A percentile compares a stretch with the other conserved stretches of the same genome.
Evolutionary conservation across 2,329 filamentous ascomycete genomes (phyloP).

Genomic region (Ophiostoma perfectum): DNA sequence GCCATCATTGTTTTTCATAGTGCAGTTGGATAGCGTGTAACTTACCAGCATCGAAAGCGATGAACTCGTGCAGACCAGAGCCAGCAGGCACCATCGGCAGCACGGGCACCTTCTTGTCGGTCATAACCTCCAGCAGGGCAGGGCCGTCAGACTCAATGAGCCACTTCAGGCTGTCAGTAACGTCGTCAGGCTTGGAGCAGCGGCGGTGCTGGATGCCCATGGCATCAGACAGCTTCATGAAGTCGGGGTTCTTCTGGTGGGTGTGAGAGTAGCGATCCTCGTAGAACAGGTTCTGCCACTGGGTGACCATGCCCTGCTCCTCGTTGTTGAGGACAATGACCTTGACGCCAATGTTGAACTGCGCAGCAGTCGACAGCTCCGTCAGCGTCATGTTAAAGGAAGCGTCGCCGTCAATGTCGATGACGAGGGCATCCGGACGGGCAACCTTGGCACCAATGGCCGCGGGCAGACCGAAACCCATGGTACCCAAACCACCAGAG

Average conservation of each 20-base stretch:
- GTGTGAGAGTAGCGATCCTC: slow-evolving; percentile 89
- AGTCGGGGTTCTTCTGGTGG: slow-evolving; percentile 92
- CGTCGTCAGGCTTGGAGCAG: slow-evolving; percentile 67
- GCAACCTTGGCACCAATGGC: slow-evolving; percentile 92
- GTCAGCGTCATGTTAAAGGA: slow-evolving; percentile 99
- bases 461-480: slow-evolving; percentile 91
- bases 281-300: slow-evolving; percentile 98
- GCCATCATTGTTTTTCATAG: too few species aligned
- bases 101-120: slow-evolving; percentile 90
- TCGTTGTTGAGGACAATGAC: slow-evolving; percentile 94
- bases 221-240: slow-evolving; percentile 84
- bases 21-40: slow-evolving; percentile 20
- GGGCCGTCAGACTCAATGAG: slow-evolving; percentile 86
- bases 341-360: slow-evolving; percentile 97
- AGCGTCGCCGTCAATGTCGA: slow-evolving; percentile 97
- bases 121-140: slow-evolving; percentile 84
- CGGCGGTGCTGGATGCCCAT: slow-evolving; percentile 79
- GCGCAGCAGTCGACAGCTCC: slow-evolving; percentile 83
- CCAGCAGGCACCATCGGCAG: slow-evolving; percentile 94
- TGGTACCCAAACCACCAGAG: slow-evolving; percentile 89
- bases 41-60: slow-evolving; percentile 77
- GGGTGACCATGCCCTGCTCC: slow-evolving; percentile 97
- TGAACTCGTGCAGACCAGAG: slow-evolving; percentile 82
- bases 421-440: slow-evolving; percentile 70
- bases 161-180: slow-evolving; percentile 76